These are phyloP conservation scores for Anastatica hierochuntica DNA, from an alignment of 345 rosid species.

Conservation along the genomic window DNA sequence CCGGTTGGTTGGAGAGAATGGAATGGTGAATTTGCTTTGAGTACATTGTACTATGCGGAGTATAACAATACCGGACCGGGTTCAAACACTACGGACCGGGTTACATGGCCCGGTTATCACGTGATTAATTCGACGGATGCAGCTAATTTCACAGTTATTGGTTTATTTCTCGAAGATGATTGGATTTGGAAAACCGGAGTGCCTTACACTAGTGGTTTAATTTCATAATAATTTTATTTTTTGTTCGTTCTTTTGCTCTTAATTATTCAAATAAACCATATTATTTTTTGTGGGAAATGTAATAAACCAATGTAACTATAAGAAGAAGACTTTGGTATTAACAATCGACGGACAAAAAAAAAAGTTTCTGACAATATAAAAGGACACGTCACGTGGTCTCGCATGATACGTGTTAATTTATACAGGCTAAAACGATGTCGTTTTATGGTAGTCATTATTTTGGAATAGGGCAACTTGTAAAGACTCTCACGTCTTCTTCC, in stretches of 20 bases:
- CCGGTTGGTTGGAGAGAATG: constrained; percentile 72
- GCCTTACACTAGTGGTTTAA: constrained; percentile 31
- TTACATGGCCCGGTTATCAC: constrained; percentile 67
- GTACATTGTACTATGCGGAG: constrained; percentile 66
- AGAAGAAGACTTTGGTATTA: no score
- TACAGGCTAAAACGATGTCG: constrained; percentile 1
- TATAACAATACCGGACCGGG: constrained; percentile 66
- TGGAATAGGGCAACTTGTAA: background rate
- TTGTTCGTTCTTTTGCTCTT: background rate
- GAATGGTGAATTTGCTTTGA: constrained; percentile 56
- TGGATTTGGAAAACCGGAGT: constrained; percentile 73
- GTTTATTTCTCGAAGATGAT: constrained; percentile 45
- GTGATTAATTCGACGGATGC: constrained; percentile 55
- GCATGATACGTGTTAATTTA: no score
- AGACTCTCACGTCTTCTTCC: constrained; percentile 14
- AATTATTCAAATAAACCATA: background rate
- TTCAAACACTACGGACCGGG: constrained; percentile 47
- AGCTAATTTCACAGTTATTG: constrained; percentile 50
- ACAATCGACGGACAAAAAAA: no score
- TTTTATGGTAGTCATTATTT: background rate
- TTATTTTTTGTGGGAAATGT: background rate
- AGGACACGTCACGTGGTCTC: constrained; percentile 5
- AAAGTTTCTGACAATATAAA: no score
- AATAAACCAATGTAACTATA: background rate
- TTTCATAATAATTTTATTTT: background rate